These are phyloP conservation scores for Camelina laxa DNA, from an alignment of 345 rosid genomes.

Conservation along the genomic window DNA sequence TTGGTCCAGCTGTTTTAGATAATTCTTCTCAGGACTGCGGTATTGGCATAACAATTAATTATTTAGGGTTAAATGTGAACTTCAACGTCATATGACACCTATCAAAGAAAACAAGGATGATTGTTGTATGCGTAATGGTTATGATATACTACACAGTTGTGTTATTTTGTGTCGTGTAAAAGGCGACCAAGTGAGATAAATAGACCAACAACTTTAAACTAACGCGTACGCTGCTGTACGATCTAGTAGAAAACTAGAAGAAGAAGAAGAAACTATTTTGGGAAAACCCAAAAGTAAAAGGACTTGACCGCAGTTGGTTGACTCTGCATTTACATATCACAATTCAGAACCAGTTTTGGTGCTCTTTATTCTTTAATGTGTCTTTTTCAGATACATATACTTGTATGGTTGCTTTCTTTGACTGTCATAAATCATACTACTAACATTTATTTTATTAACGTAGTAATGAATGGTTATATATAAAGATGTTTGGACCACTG, in stretches of 20 bases:
- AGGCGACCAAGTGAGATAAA: slow-evolving; percentile 27
- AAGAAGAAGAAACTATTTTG: slow-evolving; percentile 7
- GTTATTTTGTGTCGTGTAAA: slow-evolving; percentile 21
- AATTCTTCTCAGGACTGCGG: not conserved
- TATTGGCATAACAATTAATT: not conserved
- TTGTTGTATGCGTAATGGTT: not conserved
- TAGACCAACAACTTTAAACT: slow-evolving; percentile 26
- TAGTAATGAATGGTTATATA: slow-evolving; percentile 10
- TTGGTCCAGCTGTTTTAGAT: not conserved
- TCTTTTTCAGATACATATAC: slow-evolving; percentile 13
- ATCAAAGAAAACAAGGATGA: not conserved
- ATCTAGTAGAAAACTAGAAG: not conserved
- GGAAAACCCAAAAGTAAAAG: slow-evolving; percentile 24
- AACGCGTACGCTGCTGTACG: slow-evolving; percentile 14
- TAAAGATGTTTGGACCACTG: slow-evolving; percentile 17
- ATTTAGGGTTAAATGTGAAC: not conserved
- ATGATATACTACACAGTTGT: not conserved
- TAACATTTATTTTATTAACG: not conserved
- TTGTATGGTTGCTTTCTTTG: slow-evolving; percentile 36
- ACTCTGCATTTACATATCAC: slow-evolving; percentile 23
- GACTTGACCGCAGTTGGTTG: slow-evolving; percentile 34
- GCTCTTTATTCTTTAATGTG: not conserved
- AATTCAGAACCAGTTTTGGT: slow-evolving; percentile 37
- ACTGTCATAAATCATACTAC: slow-evolving; percentile 24
- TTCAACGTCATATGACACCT: slow-evolving; percentile 5